Conservation (phyloP, 495 filamentous ascomycete species). For the Xylaria palmicola region DNA sequence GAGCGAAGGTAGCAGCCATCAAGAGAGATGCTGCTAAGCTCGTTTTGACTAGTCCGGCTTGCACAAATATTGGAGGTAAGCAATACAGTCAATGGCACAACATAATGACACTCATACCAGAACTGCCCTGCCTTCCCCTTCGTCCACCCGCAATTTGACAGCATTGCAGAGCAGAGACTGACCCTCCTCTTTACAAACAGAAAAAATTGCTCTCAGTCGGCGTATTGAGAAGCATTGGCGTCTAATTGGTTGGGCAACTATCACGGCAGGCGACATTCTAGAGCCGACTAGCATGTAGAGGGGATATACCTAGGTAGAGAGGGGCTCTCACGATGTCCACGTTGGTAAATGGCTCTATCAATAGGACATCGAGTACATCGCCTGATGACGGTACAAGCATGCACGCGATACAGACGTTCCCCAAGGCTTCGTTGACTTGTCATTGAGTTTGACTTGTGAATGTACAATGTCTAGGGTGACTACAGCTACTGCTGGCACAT, state of each 20-base stretch:
- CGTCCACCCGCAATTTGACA: not conserved
- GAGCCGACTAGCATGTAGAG: slow-evolving; percentile 18
- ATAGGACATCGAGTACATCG: not conserved
- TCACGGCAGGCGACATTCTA: slow-evolving; percentile 48
- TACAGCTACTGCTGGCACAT: not conserved
- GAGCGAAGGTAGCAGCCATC: slow-evolving; percentile 90
- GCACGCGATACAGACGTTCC: not conserved
- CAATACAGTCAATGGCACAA: not conserved
- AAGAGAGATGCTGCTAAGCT: slow-evolving; percentile 96
- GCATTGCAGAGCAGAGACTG: not conserved
- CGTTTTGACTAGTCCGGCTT: slow-evolving; percentile 40
- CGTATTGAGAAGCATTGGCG: slow-evolving; percentile 99
- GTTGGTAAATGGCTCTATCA: not conserved
- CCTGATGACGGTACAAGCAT: not conserved
- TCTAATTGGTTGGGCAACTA: slow-evolving; percentile 95
- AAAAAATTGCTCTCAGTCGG: slow-evolving; percentile 94
- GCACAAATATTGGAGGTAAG: slow-evolving; percentile 30
- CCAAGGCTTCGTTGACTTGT: not conserved
- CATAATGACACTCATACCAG: not conserved
- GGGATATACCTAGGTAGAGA: not conserved
- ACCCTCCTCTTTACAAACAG: slow-evolving; percentile 40
- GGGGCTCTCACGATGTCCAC: not conserved
- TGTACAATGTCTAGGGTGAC: not conserved
- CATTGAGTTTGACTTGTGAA: not conserved
- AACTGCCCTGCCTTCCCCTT: not conserved